These are phyloP conservation scores for Cubamyces sp. DNA, from an alignment of 768 basidiomycete genomes.

Conservation along the genomic window DNA sequence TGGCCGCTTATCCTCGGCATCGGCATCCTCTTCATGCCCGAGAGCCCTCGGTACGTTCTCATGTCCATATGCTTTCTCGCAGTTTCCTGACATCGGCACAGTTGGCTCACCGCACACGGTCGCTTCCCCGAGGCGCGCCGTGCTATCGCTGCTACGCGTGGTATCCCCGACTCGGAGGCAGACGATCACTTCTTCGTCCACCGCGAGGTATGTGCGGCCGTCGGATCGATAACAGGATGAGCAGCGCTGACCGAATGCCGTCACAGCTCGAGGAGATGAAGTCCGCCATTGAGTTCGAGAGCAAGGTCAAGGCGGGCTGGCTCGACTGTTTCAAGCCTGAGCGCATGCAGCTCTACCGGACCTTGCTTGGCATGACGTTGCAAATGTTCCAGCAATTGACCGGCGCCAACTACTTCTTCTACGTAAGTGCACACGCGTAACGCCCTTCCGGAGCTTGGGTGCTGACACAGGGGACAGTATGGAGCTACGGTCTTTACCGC, in stretches of 20 bases:
- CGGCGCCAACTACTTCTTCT: slow-evolving; percentile 73
- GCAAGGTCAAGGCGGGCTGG: slow-evolving; percentile 55
- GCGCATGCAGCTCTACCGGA: slow-evolving; percentile 67
- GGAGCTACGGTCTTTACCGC: slow-evolving; percentile 67
- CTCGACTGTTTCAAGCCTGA: slow-evolving; percentile 63
- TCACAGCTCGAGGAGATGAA: slow-evolving; percentile 52
- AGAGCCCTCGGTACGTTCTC: slow-evolving; percentile 51
- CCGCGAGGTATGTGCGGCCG: slow-evolving; percentile 40
- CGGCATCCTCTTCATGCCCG: slow-evolving; percentile 74
- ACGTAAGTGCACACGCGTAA: slow-evolving; percentile 34
- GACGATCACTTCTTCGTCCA: slow-evolving; percentile 46
- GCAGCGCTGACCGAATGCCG: not conserved
- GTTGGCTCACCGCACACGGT: slow-evolving; percentile 60
- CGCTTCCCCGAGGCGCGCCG: slow-evolving; percentile 51
- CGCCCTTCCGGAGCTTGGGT: not conserved
- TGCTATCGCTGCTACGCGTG: slow-evolving; percentile 53
- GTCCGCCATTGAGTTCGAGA: slow-evolving; percentile 54
- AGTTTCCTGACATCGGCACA: slow-evolving; percentile 24
- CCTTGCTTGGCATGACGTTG: slow-evolving; percentile 62
- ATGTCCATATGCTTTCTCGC: not conserved
- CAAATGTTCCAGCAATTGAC: slow-evolving; percentile 77
- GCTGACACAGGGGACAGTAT: slow-evolving; percentile 30
- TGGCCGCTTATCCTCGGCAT: slow-evolving; percentile 65
- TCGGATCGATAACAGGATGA: slow-evolving; percentile 1
- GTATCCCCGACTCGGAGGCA: slow-evolving; percentile 47